Evolutionary conservation across 768 basidiomycete genomes (phyloP), one percentile per base, ranked within the genome.

Genomic region (Agaricus blazei): DNA sequence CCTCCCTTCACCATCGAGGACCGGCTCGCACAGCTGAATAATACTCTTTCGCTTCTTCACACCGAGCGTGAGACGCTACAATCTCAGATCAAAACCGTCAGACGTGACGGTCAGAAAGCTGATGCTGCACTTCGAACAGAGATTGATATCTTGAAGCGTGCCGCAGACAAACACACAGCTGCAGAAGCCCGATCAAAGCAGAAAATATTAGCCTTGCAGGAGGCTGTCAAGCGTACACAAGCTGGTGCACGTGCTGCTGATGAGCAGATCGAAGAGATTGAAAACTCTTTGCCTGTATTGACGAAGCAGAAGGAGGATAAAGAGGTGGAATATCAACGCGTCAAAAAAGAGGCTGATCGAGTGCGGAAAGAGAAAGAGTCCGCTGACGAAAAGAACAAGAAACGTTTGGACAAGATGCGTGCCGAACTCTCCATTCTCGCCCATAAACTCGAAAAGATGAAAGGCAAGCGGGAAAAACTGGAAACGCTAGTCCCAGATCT

Each of bases 191-290:
- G 93, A n/a, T 84, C 87, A 9, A 83, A 84, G 43, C 93, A 96
- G 67, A 95, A 93, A 62, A 83, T 88, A 9, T 77, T 93, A 9
- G 90, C 94, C 1, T 72, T 96, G 38, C 93, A 95, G 65, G 93
- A 96, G 64, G 88, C 92, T 2, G 85, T 88, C 11, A 93, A 90
- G 64, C 84, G 90, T 52, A 84, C 89, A 9, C 83, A 81, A 59
- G 78, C 81, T 61, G 81, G 52, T 67, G 84, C 66, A 61, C 69
- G 61, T 66, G 76, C 79, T 51, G 75, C 73, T 26, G 75, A 77
- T 47, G 72, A 75, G 53, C 67, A 64, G 48, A 75, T 81, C 45
- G 64, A 65, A 41, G 77, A 81, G 51, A 72, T 84, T 5, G 75
- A 83, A 62, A 65, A 58, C 1, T 67, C 69, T 9, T 60, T 84